Evolutionary conservation across 75 land plant species (phyloP).

Genomic region (Picea sitchensis): DNA sequence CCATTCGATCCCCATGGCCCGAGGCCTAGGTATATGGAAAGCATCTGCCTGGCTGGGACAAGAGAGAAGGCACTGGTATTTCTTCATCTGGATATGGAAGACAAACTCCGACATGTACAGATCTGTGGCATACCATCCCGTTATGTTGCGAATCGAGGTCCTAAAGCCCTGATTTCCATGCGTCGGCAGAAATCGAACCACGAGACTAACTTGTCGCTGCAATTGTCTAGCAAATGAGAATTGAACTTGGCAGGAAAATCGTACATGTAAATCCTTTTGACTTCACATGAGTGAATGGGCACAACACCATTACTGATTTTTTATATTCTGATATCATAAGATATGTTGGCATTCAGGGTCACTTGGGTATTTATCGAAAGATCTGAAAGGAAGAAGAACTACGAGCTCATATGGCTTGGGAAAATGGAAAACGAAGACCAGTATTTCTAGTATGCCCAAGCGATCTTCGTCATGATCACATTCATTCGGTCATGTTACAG

Average conservation of each 20-base stretch:
- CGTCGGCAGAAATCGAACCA: slow-evolving; percentile 27
- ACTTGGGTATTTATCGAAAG: no score
- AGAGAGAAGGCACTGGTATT: slow-evolving; percentile 13
- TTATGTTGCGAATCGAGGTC: not conserved
- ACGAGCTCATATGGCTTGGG: not conserved
- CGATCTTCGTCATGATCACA: not conserved
- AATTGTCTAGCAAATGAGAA: slow-evolving; percentile 13
- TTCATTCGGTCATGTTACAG: no score
- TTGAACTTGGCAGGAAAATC: slow-evolving; percentile 25
- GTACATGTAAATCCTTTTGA: slow-evolving; percentile 6
- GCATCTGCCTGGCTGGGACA: slow-evolving; percentile 16
- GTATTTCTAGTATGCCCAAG: not conserved
- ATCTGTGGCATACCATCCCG: slow-evolving; percentile 25
- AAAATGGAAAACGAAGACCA: not conserved
- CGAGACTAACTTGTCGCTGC: slow-evolving; percentile 9
- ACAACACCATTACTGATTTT: not conserved
- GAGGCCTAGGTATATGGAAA: slow-evolving; percentile 21
- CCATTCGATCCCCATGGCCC: no score
- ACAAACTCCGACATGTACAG: slow-evolving; percentile 39
- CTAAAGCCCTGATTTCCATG: slow-evolving; percentile 21
- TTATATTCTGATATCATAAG: not conserved
- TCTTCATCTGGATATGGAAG: slow-evolving; percentile 25
- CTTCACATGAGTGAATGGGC: not conserved
- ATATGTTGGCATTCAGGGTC: no score
- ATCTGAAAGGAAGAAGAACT: not conserved